Conservation (phyloP, 139 green algal genomes). For the Dunaliella primolecta region DNA sequence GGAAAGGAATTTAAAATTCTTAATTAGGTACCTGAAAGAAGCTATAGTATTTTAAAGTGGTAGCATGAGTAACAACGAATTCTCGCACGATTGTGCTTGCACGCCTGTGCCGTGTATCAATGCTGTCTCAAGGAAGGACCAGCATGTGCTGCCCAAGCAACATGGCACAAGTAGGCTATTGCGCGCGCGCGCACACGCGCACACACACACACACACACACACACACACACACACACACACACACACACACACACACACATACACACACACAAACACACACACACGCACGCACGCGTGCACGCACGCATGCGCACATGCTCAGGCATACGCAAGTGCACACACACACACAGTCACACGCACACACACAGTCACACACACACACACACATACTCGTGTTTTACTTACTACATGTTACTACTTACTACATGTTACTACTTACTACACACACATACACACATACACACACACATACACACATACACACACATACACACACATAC, state of each 20-base stretch:
- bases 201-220: neutral
- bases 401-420: too few species aligned
- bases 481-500: neutral
- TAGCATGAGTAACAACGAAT: too few species aligned
- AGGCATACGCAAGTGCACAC: neutral
- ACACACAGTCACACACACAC: neutral
- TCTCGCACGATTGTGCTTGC: too few species aligned
- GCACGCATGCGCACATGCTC: neutral
- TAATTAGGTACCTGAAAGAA: too few species aligned
- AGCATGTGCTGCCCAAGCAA: neutral
- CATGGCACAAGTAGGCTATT: neutral
- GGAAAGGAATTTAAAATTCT: too few species aligned
- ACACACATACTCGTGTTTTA: too few species aligned
- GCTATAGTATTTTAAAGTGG: too few species aligned
- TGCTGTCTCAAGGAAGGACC: neutral
- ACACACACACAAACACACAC: neutral
- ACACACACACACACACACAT: neutral
- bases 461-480: neutral
- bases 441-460: neutral
- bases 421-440: too few species aligned
- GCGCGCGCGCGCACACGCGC: too few species aligned
- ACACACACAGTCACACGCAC: neutral
- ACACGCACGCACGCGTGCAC: neutral
- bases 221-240: neutral
- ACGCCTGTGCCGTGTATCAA: neutral